phyloP scores from a whole-genome alignment of 2,329 filamentous ascomycete species.

The Eurotiales sp. region DNA sequence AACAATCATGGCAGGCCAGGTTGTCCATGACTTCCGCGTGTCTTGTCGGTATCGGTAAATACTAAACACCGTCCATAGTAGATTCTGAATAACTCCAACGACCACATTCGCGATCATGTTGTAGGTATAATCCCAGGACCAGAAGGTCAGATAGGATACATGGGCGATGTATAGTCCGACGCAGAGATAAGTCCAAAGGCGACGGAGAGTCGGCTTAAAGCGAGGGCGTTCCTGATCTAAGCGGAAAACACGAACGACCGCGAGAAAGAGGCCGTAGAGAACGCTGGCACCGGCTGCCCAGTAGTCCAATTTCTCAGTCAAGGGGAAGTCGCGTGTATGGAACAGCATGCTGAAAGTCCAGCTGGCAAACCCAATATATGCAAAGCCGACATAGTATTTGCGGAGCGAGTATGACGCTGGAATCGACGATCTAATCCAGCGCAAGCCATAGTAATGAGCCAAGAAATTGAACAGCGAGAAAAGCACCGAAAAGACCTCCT shows the following conservation, averaged over 20 bases:
- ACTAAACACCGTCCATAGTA: constrained; percentile 83
- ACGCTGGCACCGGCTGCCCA: constrained; percentile 88
- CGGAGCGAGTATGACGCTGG: constrained; percentile 71
- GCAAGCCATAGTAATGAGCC: constrained; percentile 75
- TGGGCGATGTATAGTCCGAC: constrained; percentile 68
- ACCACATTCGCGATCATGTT: constrained; percentile 95
- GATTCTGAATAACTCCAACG: constrained; percentile 73
- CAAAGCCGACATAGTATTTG: constrained; percentile 75
- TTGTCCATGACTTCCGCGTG: constrained; percentile 67
- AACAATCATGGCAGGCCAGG: constrained; percentile 86
- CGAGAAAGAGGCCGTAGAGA: constrained; percentile 86
- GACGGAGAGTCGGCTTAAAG: constrained; percentile 53
- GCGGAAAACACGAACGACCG: constrained; percentile 75
- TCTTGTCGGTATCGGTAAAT: constrained; percentile 68
- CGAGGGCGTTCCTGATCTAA: constrained; percentile 60
- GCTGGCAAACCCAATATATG: constrained; percentile 73
- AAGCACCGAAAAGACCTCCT: constrained; percentile 89
- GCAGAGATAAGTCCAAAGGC: constrained; percentile 74
- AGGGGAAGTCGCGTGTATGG: constrained; percentile 78
- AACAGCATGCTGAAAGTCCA: constrained; percentile 92
- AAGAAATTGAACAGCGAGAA: constrained; percentile 90
- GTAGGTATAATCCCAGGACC: constrained; percentile 92
- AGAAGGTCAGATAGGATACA: constrained; percentile 77
- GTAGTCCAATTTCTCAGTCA: constrained; percentile 94
- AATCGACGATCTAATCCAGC: constrained; percentile 65